Evolutionary conservation across 1,284 basidiomycete species (phyloP), one percentile per base, ranked within the genome.

Genomic region (Naganishia sp.): DNA sequence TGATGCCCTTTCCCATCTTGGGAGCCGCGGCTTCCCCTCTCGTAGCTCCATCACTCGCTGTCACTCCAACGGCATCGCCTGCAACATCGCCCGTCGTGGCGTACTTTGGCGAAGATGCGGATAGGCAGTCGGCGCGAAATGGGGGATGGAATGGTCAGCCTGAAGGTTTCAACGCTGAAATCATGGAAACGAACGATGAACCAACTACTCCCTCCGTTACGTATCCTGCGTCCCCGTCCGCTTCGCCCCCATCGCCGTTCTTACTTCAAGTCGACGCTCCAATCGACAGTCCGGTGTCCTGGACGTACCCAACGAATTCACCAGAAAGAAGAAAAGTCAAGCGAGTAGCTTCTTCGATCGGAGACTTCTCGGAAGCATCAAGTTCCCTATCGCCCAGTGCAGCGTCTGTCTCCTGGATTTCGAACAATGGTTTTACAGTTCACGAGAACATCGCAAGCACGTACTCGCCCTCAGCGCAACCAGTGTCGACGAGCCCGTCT

Each of bases 401-500:
- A 1, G 52, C 11, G 6, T 49, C 47, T 1, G 25, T 35, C 35
- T n/a, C 52, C 35, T 9, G 18, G 11, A 10, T 17, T 2, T 39
- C n/a, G 18, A 35, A 21, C 11, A 18, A 39, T 35, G 17, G 31
- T 4, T 50, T 61, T 9, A 25, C 58, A 6, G 58, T 42, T 23
- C 25, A 61, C 58, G 21, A 61, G 13, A 61, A 61, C 35, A 61
- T 61, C 41, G 58, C 49, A n/a, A 61, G 58, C 23, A 50, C 58
- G 35, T 61, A 51, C 28, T 42, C 55, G 15, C 55, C 55, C 13
- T 61, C 39, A 6, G 7, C 35, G 7, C 10, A 39, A 13, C 35
- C 35, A 9, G 13, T 13, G 4, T 41, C 58, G 6, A 15, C 21
- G 21, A 54, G 32, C 11, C 17, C 9, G n/a, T 13, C 52, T n/a